Percentiles rank a stretch among this genome's conserved stretches.
phyloP scores from a whole-genome alignment of 306 rosid genomes.

The Cicer judaicum region DNA sequence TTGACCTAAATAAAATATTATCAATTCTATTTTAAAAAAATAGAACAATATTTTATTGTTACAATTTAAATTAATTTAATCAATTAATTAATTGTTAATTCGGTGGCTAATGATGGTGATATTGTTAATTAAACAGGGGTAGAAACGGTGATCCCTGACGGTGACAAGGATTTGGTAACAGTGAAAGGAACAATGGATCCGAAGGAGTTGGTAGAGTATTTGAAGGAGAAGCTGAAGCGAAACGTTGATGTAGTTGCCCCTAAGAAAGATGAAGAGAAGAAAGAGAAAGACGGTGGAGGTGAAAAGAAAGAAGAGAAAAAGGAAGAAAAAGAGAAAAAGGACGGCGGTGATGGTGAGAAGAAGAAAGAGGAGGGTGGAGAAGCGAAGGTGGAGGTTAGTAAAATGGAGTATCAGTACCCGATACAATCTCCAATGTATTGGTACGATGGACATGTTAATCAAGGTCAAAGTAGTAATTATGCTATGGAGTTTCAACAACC shows the following conservation, averaged over 20 bases:
- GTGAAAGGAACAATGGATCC: constrained; percentile 77
- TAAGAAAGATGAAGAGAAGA: constrained; percentile 62
- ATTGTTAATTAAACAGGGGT: constrained; percentile 57
- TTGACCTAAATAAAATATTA: constrained; percentile 32
- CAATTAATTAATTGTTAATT: not conserved
- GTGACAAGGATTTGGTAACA: constrained; percentile 67
- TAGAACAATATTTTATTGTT: not conserved
- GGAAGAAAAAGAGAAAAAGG: constrained; percentile 33
- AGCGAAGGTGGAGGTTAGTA: constrained; percentile 52
- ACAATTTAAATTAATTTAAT: not conserved
- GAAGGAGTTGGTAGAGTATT: constrained; percentile 58
- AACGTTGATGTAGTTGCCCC: constrained; percentile 71
- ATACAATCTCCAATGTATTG: constrained; percentile 46
- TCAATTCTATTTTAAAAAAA: not conserved
- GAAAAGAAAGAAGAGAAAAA: constrained; percentile 29
- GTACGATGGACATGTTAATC: constrained; percentile 52
- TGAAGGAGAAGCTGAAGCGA: constrained; percentile 60
- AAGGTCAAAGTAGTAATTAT: constrained; percentile 57
- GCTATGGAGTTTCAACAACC: constrained; percentile 45
- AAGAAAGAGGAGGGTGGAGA: constrained; percentile 39
- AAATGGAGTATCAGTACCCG: constrained; percentile 57
- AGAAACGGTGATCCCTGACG: constrained; percentile 58
- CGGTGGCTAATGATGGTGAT: constrained; percentile 31
- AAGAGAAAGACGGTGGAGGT: constrained; percentile 49
- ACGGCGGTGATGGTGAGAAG: constrained; percentile 43